Percentiles rank a stretch among this genome's conserved stretches.
phyloP scores from a whole-genome alignment of 2,329 filamentous ascomycete genomes.

The Arachnomyces sp. region DNA sequence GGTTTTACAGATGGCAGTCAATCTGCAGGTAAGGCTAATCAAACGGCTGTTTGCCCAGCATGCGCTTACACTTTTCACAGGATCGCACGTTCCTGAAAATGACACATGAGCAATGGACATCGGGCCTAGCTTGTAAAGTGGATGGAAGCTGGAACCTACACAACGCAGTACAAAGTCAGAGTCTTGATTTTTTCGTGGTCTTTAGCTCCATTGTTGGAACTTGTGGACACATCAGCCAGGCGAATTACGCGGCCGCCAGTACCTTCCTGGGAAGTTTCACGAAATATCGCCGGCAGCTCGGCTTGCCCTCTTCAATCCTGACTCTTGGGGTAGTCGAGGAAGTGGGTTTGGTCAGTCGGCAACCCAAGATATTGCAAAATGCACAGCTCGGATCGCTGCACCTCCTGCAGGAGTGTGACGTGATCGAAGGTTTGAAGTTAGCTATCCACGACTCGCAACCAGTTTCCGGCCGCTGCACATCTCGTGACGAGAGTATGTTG shows the following conservation, averaged over 20 bases:
- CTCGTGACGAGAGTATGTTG: not conserved
- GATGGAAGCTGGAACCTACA: not conserved
- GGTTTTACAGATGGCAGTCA: not conserved
- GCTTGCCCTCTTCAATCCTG: slow-evolving; percentile 9
- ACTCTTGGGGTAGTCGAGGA: slow-evolving; percentile 14
- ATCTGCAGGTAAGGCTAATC: not conserved
- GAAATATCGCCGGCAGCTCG: slow-evolving; percentile 8
- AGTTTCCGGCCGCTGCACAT: too few relatives aligned
- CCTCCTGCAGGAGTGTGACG: not conserved
- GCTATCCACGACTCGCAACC: not conserved
- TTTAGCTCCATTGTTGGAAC: not conserved
- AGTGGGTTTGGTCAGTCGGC: slow-evolving; percentile 12
- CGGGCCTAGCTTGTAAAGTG: not conserved
- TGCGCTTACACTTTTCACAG: not conserved
- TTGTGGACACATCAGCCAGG: not conserved
- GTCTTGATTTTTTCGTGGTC: slow-evolving; percentile 2
- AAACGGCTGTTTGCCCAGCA: not conserved
- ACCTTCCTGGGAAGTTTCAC: slow-evolving; percentile 2
- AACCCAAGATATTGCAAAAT: slow-evolving; percentile 4
- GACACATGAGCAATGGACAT: not conserved
- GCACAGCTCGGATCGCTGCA: not conserved
- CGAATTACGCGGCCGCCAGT: not conserved
- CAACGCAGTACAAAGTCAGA: not conserved
- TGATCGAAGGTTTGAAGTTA: slow-evolving; percentile 3
- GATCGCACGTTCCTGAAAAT: not conserved